Evolutionary conservation across 768 basidiomycete species (phyloP), one percentile per base, ranked within the genome.

Genomic region (Asterophora parasitica): DNA sequence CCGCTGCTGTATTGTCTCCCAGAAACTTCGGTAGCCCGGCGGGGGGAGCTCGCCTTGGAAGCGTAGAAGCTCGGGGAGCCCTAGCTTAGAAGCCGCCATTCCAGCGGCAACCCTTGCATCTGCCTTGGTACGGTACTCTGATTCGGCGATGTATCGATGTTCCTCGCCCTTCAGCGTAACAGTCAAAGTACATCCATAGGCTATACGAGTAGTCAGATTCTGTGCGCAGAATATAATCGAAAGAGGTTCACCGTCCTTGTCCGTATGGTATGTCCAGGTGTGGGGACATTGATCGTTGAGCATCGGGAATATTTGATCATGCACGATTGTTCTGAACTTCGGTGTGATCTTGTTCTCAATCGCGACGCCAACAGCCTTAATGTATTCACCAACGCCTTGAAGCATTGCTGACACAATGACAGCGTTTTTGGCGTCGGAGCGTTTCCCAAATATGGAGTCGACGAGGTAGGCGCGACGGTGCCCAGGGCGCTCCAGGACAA

Each of bases 351-450:
- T 76, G 23, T 65, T 63, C 36, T 81, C 78, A 6, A 75, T 54
- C 13, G 65, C 68, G 9, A 64, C 63, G 13, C 63, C 62, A 28
- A 81, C 60, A 4, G 63, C 59, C 13, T 76, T 79, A 36, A 84
- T 75, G 53, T 81, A 81, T 16, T 70, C 63, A 4, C 79, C 81
- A 8, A 82, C 66, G 7, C 81, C 81, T 51, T 79, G 73, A 2
- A 82, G 79, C 60, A 88, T 76, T 0, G 84, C 86, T 12, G 79
- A 67, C 17, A 88, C 62, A 50, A 76, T 79, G 2, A 79, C 86
- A 0, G 85, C 87, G 0, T 74, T 71, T 61, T 83, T 85, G n/a
- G 85, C 85, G 44, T 88, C 85, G 0, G 66, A 63, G 3, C 78
- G 78, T 55, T 78, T 83, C 2, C 69, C 54, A 53, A 87, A 87